A percentile compares a stretch with the other conserved stretches of the same genome.
phyloP scores from a whole-genome alignment of 495 filamentous ascomycete genomes.

The Astrothelium macrocarpum region DNA sequence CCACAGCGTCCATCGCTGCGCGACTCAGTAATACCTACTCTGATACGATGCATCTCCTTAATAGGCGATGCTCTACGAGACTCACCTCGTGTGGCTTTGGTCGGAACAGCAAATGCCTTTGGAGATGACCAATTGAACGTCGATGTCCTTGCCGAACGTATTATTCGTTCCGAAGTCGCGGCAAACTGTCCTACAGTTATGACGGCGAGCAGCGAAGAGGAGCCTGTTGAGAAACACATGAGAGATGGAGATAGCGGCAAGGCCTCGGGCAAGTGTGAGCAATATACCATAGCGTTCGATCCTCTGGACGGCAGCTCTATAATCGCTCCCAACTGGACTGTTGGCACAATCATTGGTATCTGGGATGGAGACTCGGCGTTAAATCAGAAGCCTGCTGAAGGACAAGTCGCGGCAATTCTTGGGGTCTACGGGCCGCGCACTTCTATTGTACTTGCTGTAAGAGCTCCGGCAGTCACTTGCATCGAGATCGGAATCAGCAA shows the following conservation, averaged over 20 bases:
- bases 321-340: constrained; percentile 45
- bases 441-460: constrained; percentile 39
- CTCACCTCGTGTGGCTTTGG: constrained; percentile 34
- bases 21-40: constrained; percentile 33
- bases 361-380: constrained; percentile 41
- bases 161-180: constrained; percentile 34
- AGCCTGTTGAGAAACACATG: constrained; percentile 36
- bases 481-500: constrained; percentile 38
- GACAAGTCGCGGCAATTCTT: constrained; percentile 39
- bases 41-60: constrained; percentile 31
- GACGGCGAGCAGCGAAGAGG: constrained; percentile 45
- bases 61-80: constrained; percentile 32
- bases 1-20: constrained; percentile 12
- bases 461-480: constrained; percentile 31
- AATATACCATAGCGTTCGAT: constrained; percentile 48
- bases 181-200: constrained; percentile 33
- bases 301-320: constrained; percentile 47
- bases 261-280: constrained; percentile 21
- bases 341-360: constrained; percentile 44
- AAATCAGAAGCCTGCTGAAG: constrained; percentile 24
- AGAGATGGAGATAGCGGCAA: not conserved
- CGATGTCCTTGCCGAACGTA: constrained; percentile 40
- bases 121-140: constrained; percentile 49
- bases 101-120: constrained; percentile 41
- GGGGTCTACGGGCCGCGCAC: constrained; percentile 45